Conservation (phyloP, 345 rosid genomes). For the Eucalyptus marginata region DNA sequence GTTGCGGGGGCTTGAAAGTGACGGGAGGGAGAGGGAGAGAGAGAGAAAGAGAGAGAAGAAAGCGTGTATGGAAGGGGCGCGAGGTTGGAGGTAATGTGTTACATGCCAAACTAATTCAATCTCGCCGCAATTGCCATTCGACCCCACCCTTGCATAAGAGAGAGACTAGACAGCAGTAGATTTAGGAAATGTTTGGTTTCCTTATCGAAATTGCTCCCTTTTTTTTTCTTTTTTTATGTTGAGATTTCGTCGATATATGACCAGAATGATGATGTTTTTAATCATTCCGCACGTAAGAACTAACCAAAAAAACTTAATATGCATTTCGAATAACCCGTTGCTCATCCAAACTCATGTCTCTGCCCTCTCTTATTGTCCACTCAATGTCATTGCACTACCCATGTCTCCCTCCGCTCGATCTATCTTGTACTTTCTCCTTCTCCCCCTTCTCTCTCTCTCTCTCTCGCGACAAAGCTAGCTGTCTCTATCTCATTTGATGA, state of each 20-base stretch:
- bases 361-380: background rate
- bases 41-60: background rate
- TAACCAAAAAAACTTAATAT: background rate
- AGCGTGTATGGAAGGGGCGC: background rate
- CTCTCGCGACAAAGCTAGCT: background rate
- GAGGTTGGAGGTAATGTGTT: background rate
- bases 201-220: background rate
- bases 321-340: background rate
- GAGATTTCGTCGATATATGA: background rate
- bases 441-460: background rate
- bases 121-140: background rate
- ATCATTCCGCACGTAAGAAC: background rate
- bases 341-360: background rate
- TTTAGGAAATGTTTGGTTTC: background rate
- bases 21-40: background rate
- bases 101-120: background rate
- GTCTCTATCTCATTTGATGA: background rate
- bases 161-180: background rate
- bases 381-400: background rate
- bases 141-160: background rate
- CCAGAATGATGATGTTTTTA: background rate
- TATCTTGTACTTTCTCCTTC: background rate
- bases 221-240: background rate
- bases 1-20: background rate
- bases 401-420: background rate